Percentiles rank a stretch among this genome's conserved stretches.
These are phyloP conservation scores for Phialophora chinensis DNA, from an alignment of 2,329 filamentous ascomycete genomes.

Conservation along the genomic window DNA sequence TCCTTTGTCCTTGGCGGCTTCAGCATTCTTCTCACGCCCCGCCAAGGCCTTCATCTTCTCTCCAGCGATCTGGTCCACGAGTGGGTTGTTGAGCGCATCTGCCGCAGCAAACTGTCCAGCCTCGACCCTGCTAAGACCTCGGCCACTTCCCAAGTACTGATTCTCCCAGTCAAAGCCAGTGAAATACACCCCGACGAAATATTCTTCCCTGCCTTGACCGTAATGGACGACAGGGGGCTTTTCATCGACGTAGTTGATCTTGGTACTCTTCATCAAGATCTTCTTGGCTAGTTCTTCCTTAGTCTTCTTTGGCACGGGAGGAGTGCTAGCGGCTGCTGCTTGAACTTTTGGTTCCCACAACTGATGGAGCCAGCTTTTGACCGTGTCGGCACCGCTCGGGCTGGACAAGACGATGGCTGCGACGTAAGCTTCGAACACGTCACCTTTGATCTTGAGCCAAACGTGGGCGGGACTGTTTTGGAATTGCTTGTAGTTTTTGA, in stretches of 20 bases:
- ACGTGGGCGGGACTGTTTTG: conserved; percentile 51
- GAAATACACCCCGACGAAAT: conserved; percentile 54
- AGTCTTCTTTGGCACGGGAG: conserved; percentile 45
- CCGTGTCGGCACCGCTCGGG: conserved; percentile 62
- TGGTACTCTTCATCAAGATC: conserved; percentile 64
- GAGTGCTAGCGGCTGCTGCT: conserved; percentile 41
- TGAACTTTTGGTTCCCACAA: conserved; percentile 73
- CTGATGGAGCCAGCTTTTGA: conserved; percentile 72
- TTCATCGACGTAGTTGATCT: conserved; percentile 64
- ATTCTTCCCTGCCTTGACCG: conserved; percentile 48
- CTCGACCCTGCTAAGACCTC: conserved; percentile 51
- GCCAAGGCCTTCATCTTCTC: conserved; percentile 42
- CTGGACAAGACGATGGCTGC: conserved; percentile 77
- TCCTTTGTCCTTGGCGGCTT: conserved; percentile 1
- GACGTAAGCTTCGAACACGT: conserved; percentile 90
- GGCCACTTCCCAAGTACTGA: conserved; percentile 53
- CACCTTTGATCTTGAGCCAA: conserved; percentile 73
- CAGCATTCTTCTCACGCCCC: conserved; percentile 31
- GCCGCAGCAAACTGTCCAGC: conserved; percentile 54
- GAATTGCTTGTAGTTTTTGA: conserved; percentile 59
- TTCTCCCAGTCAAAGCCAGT: conserved; percentile 56
- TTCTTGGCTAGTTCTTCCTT: conserved; percentile 61
- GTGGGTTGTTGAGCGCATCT: conserved; percentile 48
- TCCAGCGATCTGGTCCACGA: conserved; percentile 49
- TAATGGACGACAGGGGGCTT: conserved; percentile 43